phyloP scores from a whole-genome alignment of 2,329 filamentous ascomycete species.

The Trichoderma afroharzianum region DNA sequence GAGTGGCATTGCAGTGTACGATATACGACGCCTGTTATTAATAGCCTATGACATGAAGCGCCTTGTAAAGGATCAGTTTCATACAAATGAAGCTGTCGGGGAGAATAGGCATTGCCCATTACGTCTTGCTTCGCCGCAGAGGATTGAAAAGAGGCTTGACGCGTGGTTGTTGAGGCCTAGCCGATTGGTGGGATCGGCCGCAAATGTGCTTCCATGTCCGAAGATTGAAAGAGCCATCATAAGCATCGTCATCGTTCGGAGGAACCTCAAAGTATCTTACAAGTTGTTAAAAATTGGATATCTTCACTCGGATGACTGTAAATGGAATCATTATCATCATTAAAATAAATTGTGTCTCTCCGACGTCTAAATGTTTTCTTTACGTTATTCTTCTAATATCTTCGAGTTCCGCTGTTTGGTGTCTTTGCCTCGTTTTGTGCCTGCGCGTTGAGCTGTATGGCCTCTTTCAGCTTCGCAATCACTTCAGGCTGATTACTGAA shows the following conservation, averaged over 20 bases:
- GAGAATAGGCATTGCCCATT: not conserved
- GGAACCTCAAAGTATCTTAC: not conserved
- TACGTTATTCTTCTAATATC: conserved; percentile 23
- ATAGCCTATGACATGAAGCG: not conserved
- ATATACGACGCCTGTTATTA: not conserved
- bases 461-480: conserved; percentile 57
- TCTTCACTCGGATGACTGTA: not conserved
- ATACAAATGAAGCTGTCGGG: not conserved
- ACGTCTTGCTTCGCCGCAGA: not conserved
- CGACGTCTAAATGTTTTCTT: not conserved
- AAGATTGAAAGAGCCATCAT: not conserved
- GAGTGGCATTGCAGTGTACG: not conserved
- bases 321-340: not conserved
- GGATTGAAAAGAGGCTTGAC: not conserved
- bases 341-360: not conserved
- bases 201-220: not conserved
- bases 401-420: conserved; percentile 32
- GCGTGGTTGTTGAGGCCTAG: not conserved
- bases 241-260: not conserved
- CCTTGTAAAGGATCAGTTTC: not conserved
- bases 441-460: conserved; percentile 54
- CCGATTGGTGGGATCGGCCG: not conserved
- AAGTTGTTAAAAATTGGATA: not conserved
- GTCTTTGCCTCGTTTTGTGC: conserved; percentile 46
- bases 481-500: conserved; percentile 60